A percentile compares a stretch with the other conserved stretches of the same genome.
These are phyloP conservation scores for Arthrobotrys megalospora DNA, from an alignment of 2,329 filamentous ascomycete species.

Conservation along the genomic window DNA sequence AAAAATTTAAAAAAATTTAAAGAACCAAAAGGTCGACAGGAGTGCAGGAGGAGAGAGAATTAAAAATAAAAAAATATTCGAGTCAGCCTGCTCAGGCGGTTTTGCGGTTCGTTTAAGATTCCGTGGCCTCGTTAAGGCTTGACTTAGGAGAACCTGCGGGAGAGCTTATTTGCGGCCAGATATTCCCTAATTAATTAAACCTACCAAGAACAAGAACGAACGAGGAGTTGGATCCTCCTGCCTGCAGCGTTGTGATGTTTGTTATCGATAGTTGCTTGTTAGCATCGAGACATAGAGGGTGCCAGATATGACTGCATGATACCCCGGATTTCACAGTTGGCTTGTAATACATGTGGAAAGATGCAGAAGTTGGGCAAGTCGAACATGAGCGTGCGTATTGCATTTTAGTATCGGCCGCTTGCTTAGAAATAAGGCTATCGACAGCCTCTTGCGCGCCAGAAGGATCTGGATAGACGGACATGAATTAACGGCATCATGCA, in stretches of 20 bases:
- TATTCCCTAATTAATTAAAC: slow-evolving; percentile 20
- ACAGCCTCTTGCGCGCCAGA: slow-evolving; percentile 39
- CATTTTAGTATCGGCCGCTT: neutral
- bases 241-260: neutral
- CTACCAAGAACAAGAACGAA: neutral
- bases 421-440: slow-evolving; percentile 33
- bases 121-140: slow-evolving; percentile 15
- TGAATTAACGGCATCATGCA: slow-evolving; percentile 1
- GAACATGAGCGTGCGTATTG: neutral
- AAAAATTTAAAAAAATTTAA: neutral
- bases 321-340: slow-evolving; percentile 9
- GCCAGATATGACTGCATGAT: slow-evolving; percentile 19
- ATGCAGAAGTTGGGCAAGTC: neutral
- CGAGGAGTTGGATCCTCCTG: slow-evolving; percentile 13
- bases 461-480: slow-evolving; percentile 28
- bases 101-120: slow-evolving; percentile 7
- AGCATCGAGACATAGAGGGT: neutral
- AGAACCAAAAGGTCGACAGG: neutral
- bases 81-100: slow-evolving; percentile 15
- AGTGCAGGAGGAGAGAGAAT: neutral
- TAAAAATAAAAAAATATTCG: neutral
- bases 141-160: neutral
- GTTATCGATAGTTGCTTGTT: slow-evolving; percentile 3
- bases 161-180: slow-evolving; percentile 38
- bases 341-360: neutral